Evolutionary conservation across 768 basidiomycete genomes (phyloP).

Genomic region (Boletus insuetus): DNA sequence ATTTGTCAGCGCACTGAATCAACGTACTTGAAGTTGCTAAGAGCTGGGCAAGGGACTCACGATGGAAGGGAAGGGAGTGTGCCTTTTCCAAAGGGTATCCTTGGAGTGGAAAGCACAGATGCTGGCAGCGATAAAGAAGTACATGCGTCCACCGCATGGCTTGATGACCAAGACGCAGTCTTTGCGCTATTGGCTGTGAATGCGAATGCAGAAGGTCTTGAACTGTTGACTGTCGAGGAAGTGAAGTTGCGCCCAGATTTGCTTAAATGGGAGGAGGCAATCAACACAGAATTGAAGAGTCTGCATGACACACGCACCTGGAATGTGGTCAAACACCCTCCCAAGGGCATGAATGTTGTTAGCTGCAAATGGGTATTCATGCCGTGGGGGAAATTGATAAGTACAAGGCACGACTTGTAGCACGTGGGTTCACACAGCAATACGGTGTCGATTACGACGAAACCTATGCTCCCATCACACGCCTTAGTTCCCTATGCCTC

Average conservation of each 20-base stretch:
- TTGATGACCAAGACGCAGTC: too few relatives aligned
- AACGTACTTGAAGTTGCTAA: slow-evolving; percentile 24
- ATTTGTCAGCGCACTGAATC: too few relatives aligned
- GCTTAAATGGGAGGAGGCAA: slow-evolving; percentile 25
- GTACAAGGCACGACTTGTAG: not conserved
- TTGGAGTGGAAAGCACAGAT: too few relatives aligned
- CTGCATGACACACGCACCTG: slow-evolving; percentile 29
- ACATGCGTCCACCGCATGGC: too few relatives aligned
- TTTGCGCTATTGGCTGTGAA: not conserved
- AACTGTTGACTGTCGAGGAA: slow-evolving; percentile 16
- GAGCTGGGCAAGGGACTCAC: slow-evolving; percentile 37
- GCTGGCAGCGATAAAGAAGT: too few relatives aligned
- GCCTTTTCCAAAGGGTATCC: too few relatives aligned
- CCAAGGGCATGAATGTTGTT: slow-evolving; percentile 30
- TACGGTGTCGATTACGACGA: too few relatives aligned
- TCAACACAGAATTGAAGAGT: not conserved
- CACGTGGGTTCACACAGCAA: too few relatives aligned
- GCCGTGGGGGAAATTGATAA: not conserved
- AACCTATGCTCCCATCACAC: too few relatives aligned
- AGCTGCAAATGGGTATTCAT: slow-evolving; percentile 41
- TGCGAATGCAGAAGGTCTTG: not conserved
- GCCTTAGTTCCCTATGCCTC: too few relatives aligned
- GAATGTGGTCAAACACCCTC: slow-evolving; percentile 23
- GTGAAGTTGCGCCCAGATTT: slow-evolving; percentile 23
- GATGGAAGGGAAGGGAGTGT: slow-evolving; percentile 33